Conservation (phyloP, 306 rosid genomes). For the Prunus padus region DNA sequence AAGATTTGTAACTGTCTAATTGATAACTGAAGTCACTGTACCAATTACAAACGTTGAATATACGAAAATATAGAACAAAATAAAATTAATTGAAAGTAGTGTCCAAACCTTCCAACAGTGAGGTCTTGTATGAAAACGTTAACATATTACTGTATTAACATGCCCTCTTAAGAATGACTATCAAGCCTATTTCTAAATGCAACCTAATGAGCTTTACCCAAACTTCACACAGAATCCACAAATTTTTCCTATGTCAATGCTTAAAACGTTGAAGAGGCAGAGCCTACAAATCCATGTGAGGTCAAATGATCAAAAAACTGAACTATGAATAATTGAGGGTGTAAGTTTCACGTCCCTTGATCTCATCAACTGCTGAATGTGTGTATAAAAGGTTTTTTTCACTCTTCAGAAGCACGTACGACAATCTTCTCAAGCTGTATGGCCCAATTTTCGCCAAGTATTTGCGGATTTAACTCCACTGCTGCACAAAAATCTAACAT, state of each 20-base stretch:
- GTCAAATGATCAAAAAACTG: slow-evolving; percentile 33
- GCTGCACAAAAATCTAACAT: slow-evolving; percentile 64
- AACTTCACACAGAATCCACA: slow-evolving; percentile 27
- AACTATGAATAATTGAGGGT: slow-evolving; percentile 36
- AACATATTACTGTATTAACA: slow-evolving; percentile 43
- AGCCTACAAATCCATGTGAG: slow-evolving; percentile 24
- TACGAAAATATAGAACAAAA: slow-evolving; percentile 18
- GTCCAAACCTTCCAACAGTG: slow-evolving; percentile 25
- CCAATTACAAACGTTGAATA: neutral
- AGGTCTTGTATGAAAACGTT: slow-evolving; percentile 39
- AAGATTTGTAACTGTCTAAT: neutral
- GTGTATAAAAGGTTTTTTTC: slow-evolving; percentile 28
- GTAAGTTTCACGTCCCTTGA: slow-evolving; percentile 28
- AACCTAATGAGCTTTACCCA: slow-evolving; percentile 35
- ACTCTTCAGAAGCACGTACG: slow-evolving; percentile 61
- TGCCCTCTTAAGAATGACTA: slow-evolving; percentile 35
- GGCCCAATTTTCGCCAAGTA: slow-evolving; percentile 82
- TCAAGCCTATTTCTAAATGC: slow-evolving; percentile 45
- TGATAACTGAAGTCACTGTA: neutral
- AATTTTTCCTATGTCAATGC: slow-evolving; percentile 37
- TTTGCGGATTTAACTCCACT: slow-evolving; percentile 70
- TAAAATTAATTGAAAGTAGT: slow-evolving; percentile 27
- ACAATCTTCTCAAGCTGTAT: slow-evolving; percentile 78
- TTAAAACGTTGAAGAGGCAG: slow-evolving; percentile 26
- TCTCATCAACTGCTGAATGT: slow-evolving; percentile 13